Conservation (phyloP, 2,329 filamentous ascomycete species). For the Diplodia sapinea region DNA sequence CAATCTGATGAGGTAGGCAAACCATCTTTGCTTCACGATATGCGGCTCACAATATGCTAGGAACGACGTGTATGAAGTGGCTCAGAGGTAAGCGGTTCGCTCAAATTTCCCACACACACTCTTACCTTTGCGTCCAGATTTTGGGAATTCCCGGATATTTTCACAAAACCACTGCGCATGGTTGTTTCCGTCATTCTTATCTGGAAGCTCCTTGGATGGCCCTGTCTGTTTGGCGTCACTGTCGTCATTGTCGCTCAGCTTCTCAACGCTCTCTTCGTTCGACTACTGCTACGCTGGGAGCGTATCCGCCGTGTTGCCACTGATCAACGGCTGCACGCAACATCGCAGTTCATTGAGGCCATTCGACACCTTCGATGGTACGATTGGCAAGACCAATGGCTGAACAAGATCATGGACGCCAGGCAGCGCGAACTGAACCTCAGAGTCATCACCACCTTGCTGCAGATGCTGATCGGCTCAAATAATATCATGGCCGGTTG, state of each 20-base stretch:
- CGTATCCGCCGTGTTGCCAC: conserved; percentile 73
- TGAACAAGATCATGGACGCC: conserved; percentile 70
- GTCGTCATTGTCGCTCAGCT: conserved; percentile 72
- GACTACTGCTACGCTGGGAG: conserved; percentile 71
- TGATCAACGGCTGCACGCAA: conserved; percentile 78
- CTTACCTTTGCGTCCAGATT: conserved; percentile 59
- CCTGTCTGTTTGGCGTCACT: conserved; percentile 74
- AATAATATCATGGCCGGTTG: conserved; percentile 74
- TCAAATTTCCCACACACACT: background rate
- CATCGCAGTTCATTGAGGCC: conserved; percentile 84
- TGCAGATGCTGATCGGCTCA: conserved; percentile 67
- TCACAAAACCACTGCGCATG: conserved; percentile 79
- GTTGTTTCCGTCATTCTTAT: conserved; percentile 74
- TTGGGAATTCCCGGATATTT: conserved; percentile 81
- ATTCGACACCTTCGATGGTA: conserved; percentile 83
- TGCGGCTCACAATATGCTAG: conserved; percentile 31
- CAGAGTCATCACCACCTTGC: conserved; percentile 67
- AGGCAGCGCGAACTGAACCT: conserved; percentile 71
- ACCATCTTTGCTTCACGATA: background rate
- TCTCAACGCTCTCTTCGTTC: conserved; percentile 71
- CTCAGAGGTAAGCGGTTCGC: conserved; percentile 57
- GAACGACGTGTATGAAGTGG: conserved; percentile 79
- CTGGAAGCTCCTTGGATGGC: conserved; percentile 79
- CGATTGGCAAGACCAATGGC: conserved; percentile 80
- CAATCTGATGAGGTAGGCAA: conserved; percentile 73